Percentiles rank a stretch among this genome's conserved stretches.
These are phyloP conservation scores for Amylostereum areolatum DNA, from an alignment of 1,284 basidiomycete species.

Conservation along the genomic window DNA sequence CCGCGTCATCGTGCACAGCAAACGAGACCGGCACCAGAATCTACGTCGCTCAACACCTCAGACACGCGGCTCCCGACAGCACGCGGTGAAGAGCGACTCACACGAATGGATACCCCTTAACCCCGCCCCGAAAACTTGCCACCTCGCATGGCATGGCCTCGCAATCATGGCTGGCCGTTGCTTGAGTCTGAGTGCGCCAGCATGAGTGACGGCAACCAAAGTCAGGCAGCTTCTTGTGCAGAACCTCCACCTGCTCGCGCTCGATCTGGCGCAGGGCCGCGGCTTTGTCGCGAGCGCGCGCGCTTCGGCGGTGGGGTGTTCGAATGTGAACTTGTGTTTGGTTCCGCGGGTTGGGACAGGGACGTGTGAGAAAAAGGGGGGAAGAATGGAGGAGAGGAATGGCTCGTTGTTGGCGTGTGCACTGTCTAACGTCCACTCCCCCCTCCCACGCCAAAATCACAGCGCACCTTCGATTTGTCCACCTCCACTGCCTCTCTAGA, in stretches of 20 bases:
- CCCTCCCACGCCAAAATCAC: too few species aligned
- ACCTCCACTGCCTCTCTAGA: conserved; percentile 20
- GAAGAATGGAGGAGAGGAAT: conserved; percentile 18
- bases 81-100: too few species aligned
- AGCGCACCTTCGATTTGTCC: conserved; percentile 20
- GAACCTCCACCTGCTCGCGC: conserved; percentile 75
- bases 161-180: conserved; percentile 49
- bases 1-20: conserved; percentile 40
- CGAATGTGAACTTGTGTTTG: conserved; percentile 78
- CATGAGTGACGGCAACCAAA: conserved; percentile 92
- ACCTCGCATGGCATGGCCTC: conserved; percentile 78
- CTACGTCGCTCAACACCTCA: too few species aligned
- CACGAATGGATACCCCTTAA: conserved; percentile 68
- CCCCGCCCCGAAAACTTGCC: conserved; percentile 78
- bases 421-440: too few species aligned
- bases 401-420: too few species aligned
- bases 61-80: too few species aligned
- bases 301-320: conserved; percentile 61
- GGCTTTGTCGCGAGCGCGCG: conserved; percentile 76
- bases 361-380: neutral
- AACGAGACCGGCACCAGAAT: conserved; percentile 73
- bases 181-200: conserved; percentile 62
- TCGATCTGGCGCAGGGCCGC: conserved; percentile 78
- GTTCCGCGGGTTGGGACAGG: conserved; percentile 47
- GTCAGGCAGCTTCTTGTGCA: conserved; percentile 85